Base-by-base conservation (phyloP, 2,329 filamentous ascomycete species). In the Podosphaera xanthii region DNA sequence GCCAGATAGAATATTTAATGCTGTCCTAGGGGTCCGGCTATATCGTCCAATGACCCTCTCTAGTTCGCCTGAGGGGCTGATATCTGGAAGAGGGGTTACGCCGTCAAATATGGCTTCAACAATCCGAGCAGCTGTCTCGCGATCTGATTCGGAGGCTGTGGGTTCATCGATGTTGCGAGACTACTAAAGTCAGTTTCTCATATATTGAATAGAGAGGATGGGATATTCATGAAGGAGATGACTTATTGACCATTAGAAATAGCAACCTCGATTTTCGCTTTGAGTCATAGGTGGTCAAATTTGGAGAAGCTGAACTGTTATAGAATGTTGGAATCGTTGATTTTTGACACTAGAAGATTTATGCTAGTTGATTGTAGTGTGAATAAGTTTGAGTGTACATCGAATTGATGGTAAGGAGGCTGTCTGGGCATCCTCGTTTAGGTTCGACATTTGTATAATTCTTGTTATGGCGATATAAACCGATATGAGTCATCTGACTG, bases 41-140 rank as follows among this genome's bases (percentile, higher is more conserved):
- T 69, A 72, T 60, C 71, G 69, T 62, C 72, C 72, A 70, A 75
- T 71, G 57, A 71, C 70, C 63, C 71, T 67, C 62, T 70, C 72
- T 56, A 75, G 64, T 66, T 75, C 72, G 63, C 72, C 71, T 34
- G 72, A 74, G 30, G 71, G 70, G 57, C 70, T 73, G 52, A 73
- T 70, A 49, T 72, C 66, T 61, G 69, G 65, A 14, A 69, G 61
- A 59, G 70, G 65, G 62, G 70, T 65, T 12, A 61, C 63, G 61
- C 70, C 69, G 65, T 73, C 69, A 65, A 73, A 69, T 59, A 72
- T 71, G 59, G 69, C 71, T 57, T 69, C 69, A 33, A 73, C 63
- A n/a, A 69, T 65, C 57, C 66, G 61, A 67, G 66, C 63, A 46
- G 66, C 67, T 7, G 64, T 67, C 58, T 66, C 63, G 54, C 63